phyloP scores from a whole-genome alignment of 495 filamentous ascomycete genomes.

The Aspergillus avenaceus region DNA sequence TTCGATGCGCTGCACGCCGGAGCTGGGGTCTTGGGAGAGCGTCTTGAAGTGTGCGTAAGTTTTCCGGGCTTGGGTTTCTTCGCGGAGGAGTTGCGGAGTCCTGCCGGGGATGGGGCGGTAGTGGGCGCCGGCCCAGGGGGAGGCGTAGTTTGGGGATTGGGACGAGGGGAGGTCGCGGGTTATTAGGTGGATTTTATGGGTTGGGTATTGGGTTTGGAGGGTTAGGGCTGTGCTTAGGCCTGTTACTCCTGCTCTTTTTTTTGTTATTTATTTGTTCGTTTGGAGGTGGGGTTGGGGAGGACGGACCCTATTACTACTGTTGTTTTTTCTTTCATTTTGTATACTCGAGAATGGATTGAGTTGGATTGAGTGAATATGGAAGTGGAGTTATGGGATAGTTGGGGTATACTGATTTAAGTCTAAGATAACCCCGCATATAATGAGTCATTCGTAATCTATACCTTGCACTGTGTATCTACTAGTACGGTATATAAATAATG shows the following conservation, averaged over 20 bases:
- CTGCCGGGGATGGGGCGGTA: slow-evolving; percentile 52
- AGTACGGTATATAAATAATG: too few relatives aligned
- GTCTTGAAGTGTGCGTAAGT: slow-evolving; percentile 50
- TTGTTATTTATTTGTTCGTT: slow-evolving; percentile 6
- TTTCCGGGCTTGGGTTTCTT: slow-evolving; percentile 45
- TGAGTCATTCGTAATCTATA: too few relatives aligned
- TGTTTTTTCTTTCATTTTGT: slow-evolving; percentile 23
- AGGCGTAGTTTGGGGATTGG: slow-evolving; percentile 58
- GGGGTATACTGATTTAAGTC: not conserved
- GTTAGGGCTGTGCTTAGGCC: slow-evolving; percentile 51
- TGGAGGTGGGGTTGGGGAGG: not conserved
- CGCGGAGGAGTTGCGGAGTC: slow-evolving; percentile 33
- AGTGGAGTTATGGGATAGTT: not conserved
- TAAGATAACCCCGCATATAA: not conserved
- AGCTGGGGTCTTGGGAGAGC: slow-evolving; percentile 35
- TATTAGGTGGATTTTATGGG: slow-evolving; percentile 47
- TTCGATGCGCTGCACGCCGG: slow-evolving; percentile 49
- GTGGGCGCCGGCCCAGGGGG: slow-evolving; percentile 63
- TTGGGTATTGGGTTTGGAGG: slow-evolving; percentile 38
- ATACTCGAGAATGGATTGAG: not conserved
- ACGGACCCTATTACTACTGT: slow-evolving; percentile 45
- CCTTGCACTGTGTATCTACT: too few relatives aligned
- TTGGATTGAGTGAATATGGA: too few relatives aligned
- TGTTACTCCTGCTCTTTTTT: slow-evolving; percentile 52
- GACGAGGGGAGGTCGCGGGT: slow-evolving; percentile 52